Evolutionary conservation across 352 stramenopile genomes (phyloP).

Genomic region (Phytopythium helicoides): DNA sequence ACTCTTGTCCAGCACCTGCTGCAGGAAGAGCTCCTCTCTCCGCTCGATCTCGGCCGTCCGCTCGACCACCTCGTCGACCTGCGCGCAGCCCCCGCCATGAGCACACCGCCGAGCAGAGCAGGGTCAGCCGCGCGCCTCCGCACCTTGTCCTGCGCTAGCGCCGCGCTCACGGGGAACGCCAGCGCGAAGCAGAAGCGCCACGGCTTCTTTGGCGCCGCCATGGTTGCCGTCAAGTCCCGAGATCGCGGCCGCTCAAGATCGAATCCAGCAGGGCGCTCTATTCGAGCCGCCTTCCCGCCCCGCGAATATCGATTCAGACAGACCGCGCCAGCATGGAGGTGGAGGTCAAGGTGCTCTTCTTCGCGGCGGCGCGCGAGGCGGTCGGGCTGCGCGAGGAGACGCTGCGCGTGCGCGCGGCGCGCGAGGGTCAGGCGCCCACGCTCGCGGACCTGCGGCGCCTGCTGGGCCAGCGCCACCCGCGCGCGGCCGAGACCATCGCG

Average conservation of each 20-base stretch:
- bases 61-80: constrained; percentile 53
- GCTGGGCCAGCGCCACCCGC: constrained; percentile 53
- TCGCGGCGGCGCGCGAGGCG: constrained; percentile 70
- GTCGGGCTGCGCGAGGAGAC: constrained; percentile 70
- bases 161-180: constrained; percentile 31
- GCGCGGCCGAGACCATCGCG: constrained; percentile 36
- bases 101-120: constrained; percentile 1
- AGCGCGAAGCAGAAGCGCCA: constrained; percentile 76
- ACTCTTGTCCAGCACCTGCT: constrained; percentile 32
- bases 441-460: constrained; percentile 36
- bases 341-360: constrained; percentile 79
- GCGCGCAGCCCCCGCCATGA: neutral
- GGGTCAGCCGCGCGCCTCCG: no score
- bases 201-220: constrained; percentile 36
- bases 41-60: constrained; percentile 40
- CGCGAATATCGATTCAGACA: no score
- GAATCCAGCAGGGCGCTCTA: no score
- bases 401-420: constrained; percentile 20
- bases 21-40: constrained; percentile 51
- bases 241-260: constrained; percentile 34
- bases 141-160: constrained; percentile 36
- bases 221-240: constrained; percentile 1
- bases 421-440: constrained; percentile 11
- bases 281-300: no score
- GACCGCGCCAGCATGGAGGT: no score